Evolutionary conservation across 495 filamentous ascomycete species (phyloP).

Genomic region (Xylaria venustula): DNA sequence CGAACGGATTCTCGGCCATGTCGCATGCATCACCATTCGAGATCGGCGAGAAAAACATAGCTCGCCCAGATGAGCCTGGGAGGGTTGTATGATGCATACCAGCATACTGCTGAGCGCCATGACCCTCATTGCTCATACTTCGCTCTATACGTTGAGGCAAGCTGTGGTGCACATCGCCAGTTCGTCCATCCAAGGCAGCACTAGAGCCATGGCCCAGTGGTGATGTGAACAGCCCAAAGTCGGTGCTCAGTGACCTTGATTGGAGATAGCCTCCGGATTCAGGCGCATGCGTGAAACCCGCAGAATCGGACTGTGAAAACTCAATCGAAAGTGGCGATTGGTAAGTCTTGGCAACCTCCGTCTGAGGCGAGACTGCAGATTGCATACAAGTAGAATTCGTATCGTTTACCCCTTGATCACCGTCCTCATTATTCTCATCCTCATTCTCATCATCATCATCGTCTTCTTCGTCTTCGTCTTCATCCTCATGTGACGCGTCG

Average conservation of each 20-base stretch:
- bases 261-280: neutral
- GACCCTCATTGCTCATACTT: constrained; percentile 12
- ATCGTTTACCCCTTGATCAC: neutral
- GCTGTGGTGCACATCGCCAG: neutral
- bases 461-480: constrained; percentile 24
- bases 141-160: constrained; percentile 2
- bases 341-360: neutral
- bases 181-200: neutral
- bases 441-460: constrained; percentile 19
- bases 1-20: constrained; percentile 12
- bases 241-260: constrained; percentile 15
- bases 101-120: constrained; percentile 1
- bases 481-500: constrained; percentile 20
- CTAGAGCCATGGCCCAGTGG: neutral
- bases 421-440: neutral
- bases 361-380: neutral
- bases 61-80: neutral
- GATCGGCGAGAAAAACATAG: constrained; percentile 10
- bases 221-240: constrained; percentile 9
- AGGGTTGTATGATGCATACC: neutral
- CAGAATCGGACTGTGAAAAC: neutral
- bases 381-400: neutral
- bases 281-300: neutral
- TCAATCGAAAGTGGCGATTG: constrained; percentile 8
- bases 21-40: constrained; percentile 10